phyloP scores from a whole-genome alignment of 768 basidiomycete species.

The Boletus subparvulus region DNA sequence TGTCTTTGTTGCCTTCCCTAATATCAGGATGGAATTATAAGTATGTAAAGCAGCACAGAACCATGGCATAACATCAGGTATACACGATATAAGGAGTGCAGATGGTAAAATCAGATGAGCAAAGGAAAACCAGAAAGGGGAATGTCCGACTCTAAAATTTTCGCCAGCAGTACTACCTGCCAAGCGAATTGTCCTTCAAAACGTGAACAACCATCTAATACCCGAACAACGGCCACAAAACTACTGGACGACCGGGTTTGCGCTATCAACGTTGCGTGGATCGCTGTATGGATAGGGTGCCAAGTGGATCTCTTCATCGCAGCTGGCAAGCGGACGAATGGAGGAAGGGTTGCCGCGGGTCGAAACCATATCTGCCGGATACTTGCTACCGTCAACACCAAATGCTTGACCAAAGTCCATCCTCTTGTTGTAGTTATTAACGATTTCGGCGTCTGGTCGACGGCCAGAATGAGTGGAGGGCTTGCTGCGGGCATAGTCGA shows the following conservation, averaged over 20 bases:
- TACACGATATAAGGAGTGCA: neutral
- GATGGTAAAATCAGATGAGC: neutral
- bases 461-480: constrained; percentile 23
- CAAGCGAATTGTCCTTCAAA: neutral
- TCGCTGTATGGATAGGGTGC: constrained; percentile 36
- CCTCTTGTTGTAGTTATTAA: constrained; percentile 28
- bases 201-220: neutral
- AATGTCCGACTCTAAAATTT: neutral
- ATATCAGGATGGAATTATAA: neutral
- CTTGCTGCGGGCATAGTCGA: constrained; percentile 38
- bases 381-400: constrained; percentile 29
- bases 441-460: constrained; percentile 18
- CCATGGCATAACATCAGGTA: neutral
- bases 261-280: constrained; percentile 4
- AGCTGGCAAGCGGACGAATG: constrained; percentile 28
- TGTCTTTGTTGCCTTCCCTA: neutral
- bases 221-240: neutral
- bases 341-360: constrained; percentile 7
- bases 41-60: neutral
- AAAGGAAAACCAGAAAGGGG: neutral
- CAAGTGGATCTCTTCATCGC: constrained; percentile 42
- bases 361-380: constrained; percentile 6
- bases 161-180: neutral
- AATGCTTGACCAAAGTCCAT: constrained; percentile 42
- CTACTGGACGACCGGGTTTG: constrained; percentile 6